phyloP scores from a whole-genome alignment of 2,329 filamentous ascomycete species.

The Fusarium chlamydosporum region DNA sequence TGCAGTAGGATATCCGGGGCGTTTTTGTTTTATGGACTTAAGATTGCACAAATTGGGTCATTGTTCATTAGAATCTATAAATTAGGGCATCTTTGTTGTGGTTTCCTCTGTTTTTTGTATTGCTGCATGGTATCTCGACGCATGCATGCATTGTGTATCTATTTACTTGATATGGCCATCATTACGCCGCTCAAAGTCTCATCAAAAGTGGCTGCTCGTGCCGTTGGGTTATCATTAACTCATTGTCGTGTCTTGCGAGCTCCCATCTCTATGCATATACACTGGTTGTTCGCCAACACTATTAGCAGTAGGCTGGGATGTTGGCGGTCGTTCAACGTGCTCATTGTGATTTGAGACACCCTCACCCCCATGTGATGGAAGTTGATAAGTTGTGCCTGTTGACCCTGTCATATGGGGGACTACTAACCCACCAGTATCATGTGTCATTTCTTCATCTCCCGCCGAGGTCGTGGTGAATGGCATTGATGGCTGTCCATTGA shows the following conservation, averaged over 20 bases:
- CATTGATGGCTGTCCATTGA: background rate
- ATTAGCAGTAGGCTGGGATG: background rate
- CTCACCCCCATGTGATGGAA: background rate
- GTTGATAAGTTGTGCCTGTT: background rate
- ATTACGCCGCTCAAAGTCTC: background rate
- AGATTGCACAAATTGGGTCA: slow-evolving; percentile 27
- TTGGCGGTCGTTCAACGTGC: background rate
- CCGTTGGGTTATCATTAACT: background rate
- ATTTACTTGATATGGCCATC: slow-evolving; percentile 6
- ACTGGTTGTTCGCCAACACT: background rate
- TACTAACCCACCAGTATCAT: background rate
- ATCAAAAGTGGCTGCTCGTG: slow-evolving; percentile 1
- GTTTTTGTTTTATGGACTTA: slow-evolving; percentile 24
- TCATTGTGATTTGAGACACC: background rate
- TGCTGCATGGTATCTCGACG: slow-evolving; percentile 37
- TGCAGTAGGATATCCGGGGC: slow-evolving; percentile 39
- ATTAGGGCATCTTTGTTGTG: slow-evolving; percentile 16
- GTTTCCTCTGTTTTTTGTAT: slow-evolving; percentile 9
- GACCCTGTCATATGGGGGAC: background rate
- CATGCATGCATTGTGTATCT: slow-evolving; percentile 27
- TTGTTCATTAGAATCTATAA: slow-evolving; percentile 43
- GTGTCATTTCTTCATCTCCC: background rate
- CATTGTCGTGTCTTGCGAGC: background rate
- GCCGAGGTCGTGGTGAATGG: background rate
- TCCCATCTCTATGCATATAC: slow-evolving; percentile 3